Conservation (phyloP, 2,329 filamentous ascomycete genomes). For the Verticillium albo-atrum region DNA sequence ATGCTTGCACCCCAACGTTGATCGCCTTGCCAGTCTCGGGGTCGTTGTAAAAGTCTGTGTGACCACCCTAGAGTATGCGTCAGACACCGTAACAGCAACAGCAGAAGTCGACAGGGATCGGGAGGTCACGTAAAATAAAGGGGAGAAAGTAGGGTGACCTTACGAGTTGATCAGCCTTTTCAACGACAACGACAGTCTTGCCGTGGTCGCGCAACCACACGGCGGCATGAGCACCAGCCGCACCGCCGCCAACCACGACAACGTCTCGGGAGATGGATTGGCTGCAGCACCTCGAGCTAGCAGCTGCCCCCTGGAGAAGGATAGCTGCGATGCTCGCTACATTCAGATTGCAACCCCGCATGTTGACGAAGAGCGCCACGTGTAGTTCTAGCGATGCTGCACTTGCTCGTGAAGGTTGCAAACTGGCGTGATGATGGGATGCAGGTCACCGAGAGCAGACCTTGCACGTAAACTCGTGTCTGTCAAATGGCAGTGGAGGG, state of each 20-base stretch:
- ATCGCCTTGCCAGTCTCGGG: constrained; percentile 15
- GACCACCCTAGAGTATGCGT: constrained; percentile 20
- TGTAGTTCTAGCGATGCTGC: not conserved
- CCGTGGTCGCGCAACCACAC: constrained; percentile 29
- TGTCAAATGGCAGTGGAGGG: not conserved
- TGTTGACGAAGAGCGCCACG: not conserved
- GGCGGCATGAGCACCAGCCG: constrained; percentile 33
- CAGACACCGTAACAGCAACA: not conserved
- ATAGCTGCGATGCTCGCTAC: not conserved
- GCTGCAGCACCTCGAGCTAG: not conserved
- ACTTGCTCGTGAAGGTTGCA: not conserved
- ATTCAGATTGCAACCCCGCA: constrained; percentile 1
- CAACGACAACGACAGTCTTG: constrained; percentile 32
- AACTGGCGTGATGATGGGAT: not conserved
- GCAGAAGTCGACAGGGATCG: not conserved
- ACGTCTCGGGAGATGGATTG: constrained; percentile 15
- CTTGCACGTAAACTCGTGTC: not conserved
- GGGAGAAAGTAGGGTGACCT: not conserved
- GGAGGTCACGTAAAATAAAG: not conserved
- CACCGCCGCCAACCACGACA: constrained; percentile 36
- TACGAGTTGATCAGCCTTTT: constrained; percentile 27
- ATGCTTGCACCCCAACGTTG: constrained; percentile 16
- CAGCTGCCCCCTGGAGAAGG: not conserved
- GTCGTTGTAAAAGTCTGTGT: constrained; percentile 24
- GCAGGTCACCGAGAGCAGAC: not conserved